These are phyloP conservation scores for Glonium stellatum DNA, from an alignment of 495 filamentous ascomycete genomes.

Conservation along the genomic window DNA sequence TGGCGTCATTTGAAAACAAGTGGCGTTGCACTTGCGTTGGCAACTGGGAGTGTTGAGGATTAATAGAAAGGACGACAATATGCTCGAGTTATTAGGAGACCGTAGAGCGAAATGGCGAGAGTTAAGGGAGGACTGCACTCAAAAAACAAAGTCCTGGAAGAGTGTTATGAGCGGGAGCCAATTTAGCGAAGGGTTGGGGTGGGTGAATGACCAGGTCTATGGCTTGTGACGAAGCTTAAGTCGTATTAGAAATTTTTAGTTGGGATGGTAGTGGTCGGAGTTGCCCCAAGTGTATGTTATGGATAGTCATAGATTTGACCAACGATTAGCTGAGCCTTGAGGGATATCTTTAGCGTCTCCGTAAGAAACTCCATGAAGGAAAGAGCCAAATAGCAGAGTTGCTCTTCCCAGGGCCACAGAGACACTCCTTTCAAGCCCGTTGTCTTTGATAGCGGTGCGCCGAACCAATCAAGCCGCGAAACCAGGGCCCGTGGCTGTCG, in stretches of 20 bases:
- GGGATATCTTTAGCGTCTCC: neutral
- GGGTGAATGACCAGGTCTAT: neutral
- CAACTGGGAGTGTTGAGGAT: neutral
- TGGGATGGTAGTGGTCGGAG: neutral
- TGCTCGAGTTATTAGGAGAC: neutral
- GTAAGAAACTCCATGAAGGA: neutral
- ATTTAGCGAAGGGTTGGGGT: neutral
- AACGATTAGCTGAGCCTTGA: neutral
- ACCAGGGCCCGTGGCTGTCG: conserved; percentile 16
- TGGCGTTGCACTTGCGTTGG: neutral
- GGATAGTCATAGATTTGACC: neutral
- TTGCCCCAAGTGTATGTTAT: neutral
- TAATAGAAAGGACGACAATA: neutral
- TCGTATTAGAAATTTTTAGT: neutral
- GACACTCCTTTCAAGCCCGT: neutral
- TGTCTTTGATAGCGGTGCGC: conserved; percentile 4
- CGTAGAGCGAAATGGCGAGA: no score
- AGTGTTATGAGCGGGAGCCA: conserved; percentile 3
- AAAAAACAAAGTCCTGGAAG: no score
- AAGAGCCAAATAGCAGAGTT: neutral
- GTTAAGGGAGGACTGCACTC: no score
- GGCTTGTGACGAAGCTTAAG: neutral
- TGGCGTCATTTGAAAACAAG: conserved; percentile 26
- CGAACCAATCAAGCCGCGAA: conserved; percentile 10
- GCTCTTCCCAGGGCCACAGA: conserved; percentile 1